These are phyloP conservation scores for Capsicum rhomboideum DNA, from an alignment of 257 asterid genomes.

Conservation along the genomic window DNA sequence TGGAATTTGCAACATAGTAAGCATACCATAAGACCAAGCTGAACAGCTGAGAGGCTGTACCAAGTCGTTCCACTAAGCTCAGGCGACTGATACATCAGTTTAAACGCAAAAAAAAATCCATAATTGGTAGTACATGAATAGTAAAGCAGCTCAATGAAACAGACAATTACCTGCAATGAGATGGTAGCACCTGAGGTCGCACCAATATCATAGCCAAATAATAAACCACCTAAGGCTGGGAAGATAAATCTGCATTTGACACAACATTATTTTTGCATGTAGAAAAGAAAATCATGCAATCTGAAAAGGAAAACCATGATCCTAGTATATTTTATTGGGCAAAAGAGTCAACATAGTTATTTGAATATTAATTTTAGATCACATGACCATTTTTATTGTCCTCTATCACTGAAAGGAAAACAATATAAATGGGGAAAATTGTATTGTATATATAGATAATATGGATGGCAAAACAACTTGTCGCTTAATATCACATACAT, in stretches of 20 bases:
- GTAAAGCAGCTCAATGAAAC: neutral
- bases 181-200: constrained; percentile 97
- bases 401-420: neutral
- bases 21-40: constrained; percentile 93
- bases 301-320: neutral
- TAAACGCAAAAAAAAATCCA: neutral
- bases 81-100: constrained; percentile 56
- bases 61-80: constrained; percentile 86
- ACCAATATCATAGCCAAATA: constrained; percentile 96
- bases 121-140: neutral
- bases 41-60: constrained; percentile 84
- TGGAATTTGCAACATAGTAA: neutral
- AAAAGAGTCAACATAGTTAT: neutral
- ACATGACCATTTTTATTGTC: neutral
- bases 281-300: neutral
- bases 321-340: neutral
- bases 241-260: constrained; percentile 59
- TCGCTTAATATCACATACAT: neutral
- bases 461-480: neutral
- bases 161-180: constrained; percentile 64
- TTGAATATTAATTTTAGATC: neutral
- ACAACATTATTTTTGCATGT: neutral
- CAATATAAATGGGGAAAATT: neutral
- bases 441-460: neutral
- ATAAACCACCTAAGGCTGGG: constrained; percentile 91